Conservation (phyloP, 106 monocot species). For the Gastrodia elata region DNA sequence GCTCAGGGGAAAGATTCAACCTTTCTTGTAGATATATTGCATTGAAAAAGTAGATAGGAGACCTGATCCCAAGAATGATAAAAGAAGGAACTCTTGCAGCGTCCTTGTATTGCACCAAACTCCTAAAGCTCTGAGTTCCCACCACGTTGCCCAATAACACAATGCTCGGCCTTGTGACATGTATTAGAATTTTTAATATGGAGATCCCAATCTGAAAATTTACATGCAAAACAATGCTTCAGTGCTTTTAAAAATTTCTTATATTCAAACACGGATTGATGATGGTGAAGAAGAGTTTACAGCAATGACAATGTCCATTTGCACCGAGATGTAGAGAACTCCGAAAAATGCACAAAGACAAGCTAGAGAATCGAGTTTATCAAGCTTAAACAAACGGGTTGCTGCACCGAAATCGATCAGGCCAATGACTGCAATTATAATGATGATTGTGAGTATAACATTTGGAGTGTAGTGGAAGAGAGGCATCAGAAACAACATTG, state of each 20-base stretch:
- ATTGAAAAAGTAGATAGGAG: constrained; percentile 31
- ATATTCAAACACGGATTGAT: background rate
- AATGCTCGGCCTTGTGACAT: constrained; percentile 59
- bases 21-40: background rate
- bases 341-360: constrained; percentile 34
- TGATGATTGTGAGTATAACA: constrained; percentile 30
- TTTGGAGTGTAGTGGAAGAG: constrained; percentile 39
- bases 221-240: background rate
- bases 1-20: background rate
- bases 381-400: constrained; percentile 27
- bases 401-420: constrained; percentile 22
- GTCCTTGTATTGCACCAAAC: constrained; percentile 26
- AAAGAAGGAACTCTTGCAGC: constrained; percentile 28
- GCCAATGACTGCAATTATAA: constrained; percentile 33
- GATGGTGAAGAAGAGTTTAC: constrained; percentile 9
- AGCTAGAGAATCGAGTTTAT: constrained; percentile 41
- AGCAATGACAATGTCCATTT: constrained; percentile 30
- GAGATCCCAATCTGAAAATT: constrained; percentile 46
- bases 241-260: background rate
- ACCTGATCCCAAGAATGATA: constrained; percentile 43
- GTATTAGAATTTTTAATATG: constrained; percentile 55
- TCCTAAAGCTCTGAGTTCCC: constrained; percentile 47
- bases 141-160: constrained; percentile 44
- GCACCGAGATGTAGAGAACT: constrained; percentile 29
- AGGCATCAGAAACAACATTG: constrained; percentile 35